Evolutionary conservation across 1,139 yeast species (phyloP).

Genomic region (Suhomyces bribrorum): DNA sequence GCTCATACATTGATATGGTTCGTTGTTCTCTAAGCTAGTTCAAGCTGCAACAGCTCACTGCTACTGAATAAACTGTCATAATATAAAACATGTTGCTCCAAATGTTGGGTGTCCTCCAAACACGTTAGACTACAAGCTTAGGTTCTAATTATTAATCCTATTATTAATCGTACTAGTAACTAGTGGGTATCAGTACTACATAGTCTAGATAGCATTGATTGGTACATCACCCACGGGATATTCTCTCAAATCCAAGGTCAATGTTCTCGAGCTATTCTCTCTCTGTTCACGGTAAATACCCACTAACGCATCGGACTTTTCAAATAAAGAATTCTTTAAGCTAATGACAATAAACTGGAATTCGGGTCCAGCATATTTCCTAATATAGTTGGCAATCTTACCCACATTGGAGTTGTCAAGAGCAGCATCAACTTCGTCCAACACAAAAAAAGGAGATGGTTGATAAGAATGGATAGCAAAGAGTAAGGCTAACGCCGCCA

Average conservation of each 20-base stretch:
- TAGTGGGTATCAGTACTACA: not conserved
- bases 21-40: no score
- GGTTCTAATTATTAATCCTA: no score
- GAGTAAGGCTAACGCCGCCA: conserved; percentile 90
- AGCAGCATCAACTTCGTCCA: conserved; percentile 98
- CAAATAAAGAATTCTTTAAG: conserved; percentile 82
- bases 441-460: conserved; percentile 93
- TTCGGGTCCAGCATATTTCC: conserved; percentile 70
- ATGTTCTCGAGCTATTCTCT: conserved; percentile 72
- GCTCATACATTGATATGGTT: no score
- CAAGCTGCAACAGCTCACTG: no score
- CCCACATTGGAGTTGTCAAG: conserved; percentile 87
- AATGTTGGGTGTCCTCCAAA: no score
- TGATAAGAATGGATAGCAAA: conserved; percentile 90
- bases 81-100: no score
- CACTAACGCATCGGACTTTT: conserved; percentile 85
- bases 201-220: conserved; percentile 4
- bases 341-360: conserved; percentile 95
- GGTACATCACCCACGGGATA: conserved; percentile 48
- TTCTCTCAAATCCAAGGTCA: conserved; percentile 71
- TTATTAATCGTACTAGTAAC: no score
- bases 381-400: conserved; percentile 80
- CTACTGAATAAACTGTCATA: no score
- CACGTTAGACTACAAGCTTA: no score
- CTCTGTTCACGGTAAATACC: conserved; percentile 90